phyloP scores from a whole-genome alignment of 2,329 filamentous ascomycete genomes.

The Westerdykella sp. region DNA sequence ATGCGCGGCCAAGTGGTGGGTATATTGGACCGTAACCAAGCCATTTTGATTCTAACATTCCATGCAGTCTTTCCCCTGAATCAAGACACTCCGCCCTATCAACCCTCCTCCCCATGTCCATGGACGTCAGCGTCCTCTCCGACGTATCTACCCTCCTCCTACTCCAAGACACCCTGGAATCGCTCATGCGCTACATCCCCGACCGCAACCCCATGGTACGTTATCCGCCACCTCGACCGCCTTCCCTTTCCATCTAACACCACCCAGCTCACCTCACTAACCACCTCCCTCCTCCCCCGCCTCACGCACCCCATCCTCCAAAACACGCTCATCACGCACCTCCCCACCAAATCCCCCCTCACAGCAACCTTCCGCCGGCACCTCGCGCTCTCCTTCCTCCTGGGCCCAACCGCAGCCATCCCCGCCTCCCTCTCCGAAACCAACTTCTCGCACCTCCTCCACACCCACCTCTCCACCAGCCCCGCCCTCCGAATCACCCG shows the following conservation, averaged over 20 bases:
- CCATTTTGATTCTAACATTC: neutral
- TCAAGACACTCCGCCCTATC: constrained; percentile 18
- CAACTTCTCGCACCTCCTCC: constrained; percentile 15
- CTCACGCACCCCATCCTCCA: constrained; percentile 49
- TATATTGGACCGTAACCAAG: constrained; percentile 1
- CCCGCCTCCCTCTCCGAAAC: constrained; percentile 18
- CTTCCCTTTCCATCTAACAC: constrained; percentile 13
- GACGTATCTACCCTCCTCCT: constrained; percentile 12
- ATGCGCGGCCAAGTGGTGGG: constrained; percentile 22
- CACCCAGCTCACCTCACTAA: constrained; percentile 20
- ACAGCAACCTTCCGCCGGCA: constrained; percentile 58
- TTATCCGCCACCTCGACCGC: constrained; percentile 3
- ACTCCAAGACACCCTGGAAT: constrained; percentile 30
- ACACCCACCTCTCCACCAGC: constrained; percentile 23
- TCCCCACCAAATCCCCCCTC: constrained; percentile 49
- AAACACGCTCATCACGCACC: constrained; percentile 51
- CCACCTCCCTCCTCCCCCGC: constrained; percentile 22
- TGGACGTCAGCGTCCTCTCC: constrained; percentile 28
- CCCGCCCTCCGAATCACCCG: constrained; percentile 49
- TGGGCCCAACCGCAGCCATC: constrained; percentile 33
- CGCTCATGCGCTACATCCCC: constrained; percentile 24
- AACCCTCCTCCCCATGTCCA: constrained; percentile 23
- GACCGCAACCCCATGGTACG: constrained; percentile 17
- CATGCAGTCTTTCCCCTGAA: constrained; percentile 15
- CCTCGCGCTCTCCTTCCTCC: constrained; percentile 60